Percentiles rank a stretch among this genome's conserved stretches.
These are phyloP conservation scores for Vitis hybrid DNA, from an alignment of 177 flowering plant genomes.

Conservation along the genomic window DNA sequence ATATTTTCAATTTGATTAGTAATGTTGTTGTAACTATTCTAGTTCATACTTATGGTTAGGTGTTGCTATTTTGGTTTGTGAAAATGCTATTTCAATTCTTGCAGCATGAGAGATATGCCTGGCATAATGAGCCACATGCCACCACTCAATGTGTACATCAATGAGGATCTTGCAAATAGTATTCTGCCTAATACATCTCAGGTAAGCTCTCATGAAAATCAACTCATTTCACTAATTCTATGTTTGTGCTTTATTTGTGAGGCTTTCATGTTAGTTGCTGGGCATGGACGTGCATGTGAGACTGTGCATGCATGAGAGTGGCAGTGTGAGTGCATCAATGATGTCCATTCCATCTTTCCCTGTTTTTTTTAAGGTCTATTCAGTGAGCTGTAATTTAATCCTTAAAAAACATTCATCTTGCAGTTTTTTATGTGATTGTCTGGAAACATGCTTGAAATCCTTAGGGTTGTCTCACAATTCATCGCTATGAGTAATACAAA, in stretches of 20 bases:
- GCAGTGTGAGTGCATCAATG: too few relatives aligned
- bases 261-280: neutral
- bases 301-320: too few relatives aligned
- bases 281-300: too few relatives aligned
- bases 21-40: neutral
- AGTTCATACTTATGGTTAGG: neutral
- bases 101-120: constrained; percentile 77
- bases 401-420: too few relatives aligned
- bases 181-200: constrained; percentile 50
- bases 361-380: too few relatives aligned
- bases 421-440: too few relatives aligned
- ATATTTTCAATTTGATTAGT: neutral
- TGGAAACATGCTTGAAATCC: too few relatives aligned
- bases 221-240: neutral
- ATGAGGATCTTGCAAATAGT: constrained; percentile 65
- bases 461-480: too few relatives aligned
- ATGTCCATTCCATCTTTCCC: too few relatives aligned
- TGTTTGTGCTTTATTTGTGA: neutral
- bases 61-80: neutral
- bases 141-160: constrained; percentile 63
- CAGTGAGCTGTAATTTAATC: too few relatives aligned
- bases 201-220: constrained; percentile 30
- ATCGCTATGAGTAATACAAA: too few relatives aligned
- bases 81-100: constrained; percentile 6
- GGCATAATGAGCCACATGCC: constrained; percentile 90